phyloP scores from a whole-genome alignment of 2,329 filamentous ascomycete species.

The Epichloe sylvatica region DNA sequence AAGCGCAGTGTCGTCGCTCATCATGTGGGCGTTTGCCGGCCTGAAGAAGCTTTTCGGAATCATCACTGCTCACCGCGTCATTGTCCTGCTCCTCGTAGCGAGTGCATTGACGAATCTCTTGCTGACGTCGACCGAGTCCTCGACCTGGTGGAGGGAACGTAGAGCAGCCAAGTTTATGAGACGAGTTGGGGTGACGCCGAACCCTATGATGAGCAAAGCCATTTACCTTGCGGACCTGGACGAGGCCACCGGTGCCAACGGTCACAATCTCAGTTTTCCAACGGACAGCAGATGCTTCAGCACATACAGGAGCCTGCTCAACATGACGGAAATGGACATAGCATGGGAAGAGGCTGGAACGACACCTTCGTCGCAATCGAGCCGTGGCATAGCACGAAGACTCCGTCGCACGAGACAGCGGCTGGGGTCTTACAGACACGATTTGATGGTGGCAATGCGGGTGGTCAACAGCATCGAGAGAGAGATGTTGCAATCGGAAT shows the following conservation, averaged over 20 bases:
- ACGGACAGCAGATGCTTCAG: conserved; percentile 43
- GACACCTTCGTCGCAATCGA: conserved; percentile 31
- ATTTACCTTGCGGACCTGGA: conserved; percentile 75
- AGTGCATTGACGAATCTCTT: conserved; percentile 63
- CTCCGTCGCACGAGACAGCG: conserved; percentile 70
- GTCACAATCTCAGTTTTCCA: conserved; percentile 21
- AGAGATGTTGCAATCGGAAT: conserved; percentile 76
- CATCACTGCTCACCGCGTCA: conserved; percentile 56
- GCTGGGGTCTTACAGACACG: conserved; percentile 73
- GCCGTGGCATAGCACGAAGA: conserved; percentile 44
- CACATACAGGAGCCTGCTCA: conserved; percentile 47
- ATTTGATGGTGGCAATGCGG: conserved; percentile 78
- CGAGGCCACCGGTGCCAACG: conserved; percentile 35
- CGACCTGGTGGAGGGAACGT: conserved; percentile 75
- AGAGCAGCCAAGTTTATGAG: conserved; percentile 70
- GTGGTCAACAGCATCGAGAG: conserved; percentile 80
- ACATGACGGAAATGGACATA: conserved; percentile 43
- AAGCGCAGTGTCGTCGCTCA: conserved; percentile 59
- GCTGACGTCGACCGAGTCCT: conserved; percentile 58
- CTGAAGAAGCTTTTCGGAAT: conserved; percentile 54
- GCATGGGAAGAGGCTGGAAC: conserved; percentile 39
- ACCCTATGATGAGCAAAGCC: conserved; percentile 68
- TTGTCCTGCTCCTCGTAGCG: conserved; percentile 52
- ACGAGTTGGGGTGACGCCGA: conserved; percentile 64
- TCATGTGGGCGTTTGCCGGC: conserved; percentile 61